Conservation (phyloP, 805 yeast species). For the Metschnikowia lochheadii region DNA sequence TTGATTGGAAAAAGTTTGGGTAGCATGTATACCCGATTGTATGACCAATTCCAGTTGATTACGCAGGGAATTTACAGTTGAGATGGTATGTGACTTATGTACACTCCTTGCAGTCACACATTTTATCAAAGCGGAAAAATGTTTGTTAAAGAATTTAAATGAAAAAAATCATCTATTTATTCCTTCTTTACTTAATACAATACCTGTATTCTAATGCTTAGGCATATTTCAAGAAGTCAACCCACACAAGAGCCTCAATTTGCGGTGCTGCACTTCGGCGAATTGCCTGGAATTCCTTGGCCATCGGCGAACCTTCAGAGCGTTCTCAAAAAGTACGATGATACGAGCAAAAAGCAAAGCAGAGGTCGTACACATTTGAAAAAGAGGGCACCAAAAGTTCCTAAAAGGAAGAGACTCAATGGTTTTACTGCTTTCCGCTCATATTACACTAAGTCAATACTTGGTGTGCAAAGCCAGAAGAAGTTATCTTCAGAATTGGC, state of each 20-base stretch:
- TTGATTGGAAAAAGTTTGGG: slow-evolving; percentile 81
- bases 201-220: not conserved
- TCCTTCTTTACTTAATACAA: not conserved
- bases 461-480: slow-evolving; percentile 5
- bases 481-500: slow-evolving; percentile 6
- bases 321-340: not conserved
- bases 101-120: not conserved
- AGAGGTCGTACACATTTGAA: not conserved
- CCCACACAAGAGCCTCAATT: not conserved
- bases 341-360: not conserved
- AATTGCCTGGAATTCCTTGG: slow-evolving; percentile 3
- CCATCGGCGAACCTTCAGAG: slow-evolving; percentile 3
- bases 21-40: slow-evolving; percentile 83
- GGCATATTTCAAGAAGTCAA: not conserved
- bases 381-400: not conserved
- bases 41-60: slow-evolving; percentile 90
- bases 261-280: slow-evolving; percentile 1
- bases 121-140: not conserved
- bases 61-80: slow-evolving; percentile 86
- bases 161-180: not conserved
- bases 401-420: slow-evolving; percentile 2
- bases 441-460: slow-evolving; percentile 6
- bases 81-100: not conserved
- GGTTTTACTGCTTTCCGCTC: slow-evolving; percentile 10
- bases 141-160: not conserved